These are phyloP conservation scores for Solanum medicagineum DNA, from an alignment of 257 asterid species.

Conservation along the genomic window DNA sequence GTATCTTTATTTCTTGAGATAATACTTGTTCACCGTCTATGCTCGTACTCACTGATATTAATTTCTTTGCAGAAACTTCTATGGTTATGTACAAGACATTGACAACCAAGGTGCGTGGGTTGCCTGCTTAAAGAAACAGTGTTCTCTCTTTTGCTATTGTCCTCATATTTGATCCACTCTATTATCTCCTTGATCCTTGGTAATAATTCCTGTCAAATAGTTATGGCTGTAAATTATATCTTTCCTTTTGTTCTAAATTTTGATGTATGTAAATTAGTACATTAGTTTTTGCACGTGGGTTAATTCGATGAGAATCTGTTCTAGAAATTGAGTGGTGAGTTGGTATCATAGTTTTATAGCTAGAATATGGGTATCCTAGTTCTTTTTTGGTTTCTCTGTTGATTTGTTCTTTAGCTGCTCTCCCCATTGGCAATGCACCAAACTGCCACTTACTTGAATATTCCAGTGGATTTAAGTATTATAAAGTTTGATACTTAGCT, in stretches of 20 bases:
- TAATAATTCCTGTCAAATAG: background rate
- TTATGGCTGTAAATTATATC: background rate
- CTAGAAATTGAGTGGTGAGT: background rate
- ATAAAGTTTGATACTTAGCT: background rate
- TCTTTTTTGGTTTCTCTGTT: background rate
- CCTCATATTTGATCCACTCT: background rate
- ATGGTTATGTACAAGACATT: background rate
- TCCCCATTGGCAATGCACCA: constrained; percentile 65
- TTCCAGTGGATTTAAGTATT: constrained; percentile 16
- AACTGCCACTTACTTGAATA: background rate
- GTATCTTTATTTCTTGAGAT: background rate
- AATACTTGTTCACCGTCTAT: background rate
- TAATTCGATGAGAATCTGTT: background rate
- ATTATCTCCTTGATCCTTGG: background rate
- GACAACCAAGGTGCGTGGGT: background rate
- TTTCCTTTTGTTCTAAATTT: background rate
- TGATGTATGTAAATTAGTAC: background rate
- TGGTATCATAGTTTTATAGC: background rate
- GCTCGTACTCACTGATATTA: background rate
- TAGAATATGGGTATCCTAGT: constrained; percentile 6
- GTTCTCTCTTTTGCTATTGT: background rate
- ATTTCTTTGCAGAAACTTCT: background rate
- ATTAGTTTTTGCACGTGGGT: background rate
- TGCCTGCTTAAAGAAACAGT: background rate
- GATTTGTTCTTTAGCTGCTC: constrained; percentile 21